Evolutionary conservation across 2,329 filamentous ascomycete species (phyloP).

Genomic region (Trichoderma arundinaceum): DNA sequence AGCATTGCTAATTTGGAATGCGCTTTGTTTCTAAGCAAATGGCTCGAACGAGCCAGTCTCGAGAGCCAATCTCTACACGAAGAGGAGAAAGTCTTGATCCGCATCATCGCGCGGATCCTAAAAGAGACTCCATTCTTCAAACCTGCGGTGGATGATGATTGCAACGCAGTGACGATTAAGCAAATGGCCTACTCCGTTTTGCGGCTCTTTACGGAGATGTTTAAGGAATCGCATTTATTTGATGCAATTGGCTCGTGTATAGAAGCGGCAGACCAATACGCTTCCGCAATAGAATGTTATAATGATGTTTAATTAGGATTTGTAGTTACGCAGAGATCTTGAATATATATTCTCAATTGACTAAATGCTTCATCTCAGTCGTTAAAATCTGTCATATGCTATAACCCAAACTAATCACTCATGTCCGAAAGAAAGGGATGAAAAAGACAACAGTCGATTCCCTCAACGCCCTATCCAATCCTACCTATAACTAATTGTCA

Average conservation of each 20-base stretch:
- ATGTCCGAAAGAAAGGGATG: no score
- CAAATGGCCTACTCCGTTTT: constrained; percentile 15
- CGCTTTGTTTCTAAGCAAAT: constrained; percentile 22
- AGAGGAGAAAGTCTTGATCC: constrained; percentile 18
- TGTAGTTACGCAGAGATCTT: not conserved
- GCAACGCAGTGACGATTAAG: not conserved
- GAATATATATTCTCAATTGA: not conserved
- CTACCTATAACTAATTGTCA: not conserved
- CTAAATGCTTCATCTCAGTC: not conserved
- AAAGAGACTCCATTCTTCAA: constrained; percentile 22
- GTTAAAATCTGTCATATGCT: not conserved
- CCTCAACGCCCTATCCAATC: not conserved
- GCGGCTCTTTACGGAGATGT: constrained; percentile 17
- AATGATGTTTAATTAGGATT: not conserved
- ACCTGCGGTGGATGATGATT: not conserved
- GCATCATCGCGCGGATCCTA: constrained; percentile 10
- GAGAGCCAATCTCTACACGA: not conserved
- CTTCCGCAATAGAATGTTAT: constrained; percentile 10
- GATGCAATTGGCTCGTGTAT: constrained; percentile 23
- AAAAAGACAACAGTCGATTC: not conserved
- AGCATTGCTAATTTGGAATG: constrained; percentile 23
- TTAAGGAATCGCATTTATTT: constrained; percentile 21
- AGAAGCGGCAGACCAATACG: constrained; percentile 16
- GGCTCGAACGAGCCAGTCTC: constrained; percentile 11
- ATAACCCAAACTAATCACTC: not conserved